Evolutionary conservation across 768 basidiomycete genomes (phyloP), one percentile per base, ranked within the genome.

Genomic region (Gymnopilus dilepis): DNA sequence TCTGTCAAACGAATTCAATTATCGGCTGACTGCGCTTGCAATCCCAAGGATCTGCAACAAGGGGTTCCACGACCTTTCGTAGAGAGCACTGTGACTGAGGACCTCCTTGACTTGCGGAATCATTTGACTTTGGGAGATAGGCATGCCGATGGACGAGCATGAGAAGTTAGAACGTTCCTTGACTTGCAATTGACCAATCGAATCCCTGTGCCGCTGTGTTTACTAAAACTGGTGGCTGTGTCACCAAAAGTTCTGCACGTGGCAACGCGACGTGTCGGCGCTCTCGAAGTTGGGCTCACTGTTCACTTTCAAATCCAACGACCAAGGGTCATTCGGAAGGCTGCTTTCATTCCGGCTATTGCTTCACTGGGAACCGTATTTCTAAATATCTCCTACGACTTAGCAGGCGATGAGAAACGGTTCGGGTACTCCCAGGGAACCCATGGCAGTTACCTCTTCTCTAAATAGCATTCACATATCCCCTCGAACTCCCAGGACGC

Each of bases 391-490:
- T 19, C 22, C 30, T 24, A 31, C 21, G 26, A 51, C 51, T 19
- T 43, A 24, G 21, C 37, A 68, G 79, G 81, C 78, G 75, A 81
- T 81, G 77, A 79, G 73, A 74, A 67, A 68, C 66, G 69, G 47
- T 50, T 50, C 47, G 19, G 47, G 65, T 56, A 70, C 73, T 56
- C 70, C 78, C 38, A 70, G 70, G 61, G 78, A 80, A 73, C 72
- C 80, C 54, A 84, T 82, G 78, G 84, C 82, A 13, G 73, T 85
- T 51, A 79, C 84, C 43, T 86, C 87, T 24, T 86, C 86, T 37
- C 72, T 89, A 58, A 82, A 83, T 67, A 84, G 81, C 63, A 85
- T 87, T 58, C 81, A 80, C 59, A 84, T 88, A 60, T 79, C 82
- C 42, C 86, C 87, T 50, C 83, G 86, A 41, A 83, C 81, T 28